Percentiles rank a stretch among this genome's conserved stretches.
Evolutionary conservation across 768 basidiomycete genomes (phyloP).

Genomic region (Suillus brevipes): DNA sequence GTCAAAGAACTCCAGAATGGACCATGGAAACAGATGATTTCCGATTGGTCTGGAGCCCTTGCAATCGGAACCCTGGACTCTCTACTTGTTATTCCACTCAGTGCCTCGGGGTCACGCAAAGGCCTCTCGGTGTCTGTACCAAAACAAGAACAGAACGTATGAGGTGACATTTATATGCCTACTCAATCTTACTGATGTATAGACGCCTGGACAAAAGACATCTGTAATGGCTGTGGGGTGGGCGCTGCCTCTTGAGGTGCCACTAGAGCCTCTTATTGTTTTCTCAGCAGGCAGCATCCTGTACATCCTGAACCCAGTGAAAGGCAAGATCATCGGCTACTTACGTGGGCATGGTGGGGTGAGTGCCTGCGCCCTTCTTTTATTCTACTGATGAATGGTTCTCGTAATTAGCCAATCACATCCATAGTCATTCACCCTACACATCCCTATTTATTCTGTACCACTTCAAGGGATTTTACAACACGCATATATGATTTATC

Average conservation of each 20-base stretch:
- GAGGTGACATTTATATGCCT: neutral
- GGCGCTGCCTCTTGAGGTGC: constrained; percentile 47
- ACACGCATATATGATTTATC: constrained; percentile 69
- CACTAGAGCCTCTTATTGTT: constrained; percentile 59
- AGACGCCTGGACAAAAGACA: neutral
- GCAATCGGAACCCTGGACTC: constrained; percentile 42
- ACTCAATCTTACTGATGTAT: neutral
- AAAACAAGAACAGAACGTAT: neutral
- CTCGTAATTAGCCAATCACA: constrained; percentile 54
- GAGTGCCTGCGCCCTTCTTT: constrained; percentile 27
- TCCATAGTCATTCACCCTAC: constrained; percentile 66
- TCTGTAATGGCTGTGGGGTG: constrained; percentile 47
- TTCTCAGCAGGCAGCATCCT: constrained; percentile 55
- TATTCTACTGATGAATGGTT: constrained; percentile 10
- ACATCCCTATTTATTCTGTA: constrained; percentile 60
- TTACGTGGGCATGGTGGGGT: constrained; percentile 76
- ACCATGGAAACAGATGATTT: constrained; percentile 48
- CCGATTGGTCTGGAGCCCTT: constrained; percentile 51
- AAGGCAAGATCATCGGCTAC: constrained; percentile 41
- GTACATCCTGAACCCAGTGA: constrained; percentile 52
- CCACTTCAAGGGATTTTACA: constrained; percentile 72
- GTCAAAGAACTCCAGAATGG: constrained; percentile 28
- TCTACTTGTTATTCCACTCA: constrained; percentile 29
- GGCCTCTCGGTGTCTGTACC: constrained; percentile 1
- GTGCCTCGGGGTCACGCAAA: constrained; percentile 10